phyloP scores from a whole-genome alignment of 1,284 basidiomycete species.

The Afroboletus lepidellus region DNA sequence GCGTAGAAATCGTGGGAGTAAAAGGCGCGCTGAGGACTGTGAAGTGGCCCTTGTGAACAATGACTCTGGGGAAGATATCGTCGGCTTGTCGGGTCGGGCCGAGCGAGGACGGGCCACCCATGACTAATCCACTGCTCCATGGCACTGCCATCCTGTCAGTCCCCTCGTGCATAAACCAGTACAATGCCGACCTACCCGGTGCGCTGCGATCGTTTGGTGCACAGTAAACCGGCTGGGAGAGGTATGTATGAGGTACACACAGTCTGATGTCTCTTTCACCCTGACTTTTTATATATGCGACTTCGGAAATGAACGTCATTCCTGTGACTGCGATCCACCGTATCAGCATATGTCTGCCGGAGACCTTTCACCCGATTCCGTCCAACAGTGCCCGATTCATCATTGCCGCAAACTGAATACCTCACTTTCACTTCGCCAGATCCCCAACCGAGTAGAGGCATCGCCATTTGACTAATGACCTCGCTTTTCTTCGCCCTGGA shows the following conservation, averaged over 20 bases:
- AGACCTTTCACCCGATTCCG: conserved; percentile 35
- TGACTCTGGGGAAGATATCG: conserved; percentile 34
- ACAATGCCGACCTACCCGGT: conserved; percentile 21
- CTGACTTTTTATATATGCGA: conserved; percentile 31
- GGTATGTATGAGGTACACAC: conserved; percentile 27
- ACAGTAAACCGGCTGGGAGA: conserved; percentile 10
- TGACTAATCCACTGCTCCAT: conserved; percentile 40
- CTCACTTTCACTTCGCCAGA: conserved; percentile 18
- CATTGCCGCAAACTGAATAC: conserved; percentile 30
- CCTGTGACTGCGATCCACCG: conserved; percentile 27
- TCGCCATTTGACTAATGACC: conserved; percentile 34
- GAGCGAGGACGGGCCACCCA: conserved; percentile 26
- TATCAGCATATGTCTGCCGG: conserved; percentile 27
- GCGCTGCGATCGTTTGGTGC: conserved; percentile 2
- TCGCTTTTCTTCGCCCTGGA: conserved; percentile 21
- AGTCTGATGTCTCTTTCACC: conserved; percentile 12
- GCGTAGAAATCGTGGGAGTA: conserved; percentile 50
- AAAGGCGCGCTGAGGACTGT: conserved; percentile 36
- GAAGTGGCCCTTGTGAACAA: conserved; percentile 17
- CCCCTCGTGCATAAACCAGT: conserved; percentile 21
- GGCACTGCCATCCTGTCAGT: conserved; percentile 30
- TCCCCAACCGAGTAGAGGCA: conserved; percentile 26
- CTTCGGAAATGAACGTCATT: conserved; percentile 37
- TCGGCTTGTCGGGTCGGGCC: conserved; percentile 38
- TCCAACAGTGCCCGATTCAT: conserved; percentile 24